A percentile compares a stretch with the other conserved stretches of the same genome.
Evolutionary conservation across 2,329 filamentous ascomycete species (phyloP).

Genomic region (Thelonectria olida): DNA sequence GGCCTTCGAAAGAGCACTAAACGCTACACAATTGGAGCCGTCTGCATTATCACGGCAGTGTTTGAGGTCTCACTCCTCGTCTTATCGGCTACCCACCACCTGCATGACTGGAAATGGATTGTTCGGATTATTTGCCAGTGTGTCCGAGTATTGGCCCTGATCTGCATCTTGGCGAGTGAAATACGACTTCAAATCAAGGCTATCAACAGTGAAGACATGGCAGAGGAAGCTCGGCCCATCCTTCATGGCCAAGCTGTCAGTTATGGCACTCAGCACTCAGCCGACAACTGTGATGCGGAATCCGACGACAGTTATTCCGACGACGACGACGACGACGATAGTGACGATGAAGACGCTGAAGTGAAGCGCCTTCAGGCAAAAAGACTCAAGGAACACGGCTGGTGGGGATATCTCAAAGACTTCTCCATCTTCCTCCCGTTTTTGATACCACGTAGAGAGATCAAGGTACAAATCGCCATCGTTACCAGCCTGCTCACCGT

Average conservation of each 20-base stretch:
- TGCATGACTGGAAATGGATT: not conserved
- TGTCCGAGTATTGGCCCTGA: not conserved
- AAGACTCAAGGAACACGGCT: constrained; percentile 41
- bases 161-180: constrained; percentile 4
- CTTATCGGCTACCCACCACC: not conserved
- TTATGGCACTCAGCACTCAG: constrained; percentile 25
- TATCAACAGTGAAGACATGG: not conserved
- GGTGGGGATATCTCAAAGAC: constrained; percentile 43
- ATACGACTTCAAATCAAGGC: not conserved
- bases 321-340: not conserved
- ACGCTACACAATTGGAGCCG: not conserved
- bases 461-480: constrained; percentile 43
- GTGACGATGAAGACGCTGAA: constrained; percentile 32
- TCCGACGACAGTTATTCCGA: constrained; percentile 1
- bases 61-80: constrained; percentile 26
- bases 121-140: constrained; percentile 14
- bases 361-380: constrained; percentile 41
- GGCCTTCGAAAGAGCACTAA: not conserved
- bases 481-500: constrained; percentile 37
- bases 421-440: constrained; percentile 44
- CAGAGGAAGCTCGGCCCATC: constrained; percentile 30
- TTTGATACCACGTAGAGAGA: constrained; percentile 43
- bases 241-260: not conserved
- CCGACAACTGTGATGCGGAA: not conserved
- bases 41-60: not conserved